phyloP scores from a whole-genome alignment of 2,329 filamentous ascomycete species.

The Salinomyces thailandicus region DNA sequence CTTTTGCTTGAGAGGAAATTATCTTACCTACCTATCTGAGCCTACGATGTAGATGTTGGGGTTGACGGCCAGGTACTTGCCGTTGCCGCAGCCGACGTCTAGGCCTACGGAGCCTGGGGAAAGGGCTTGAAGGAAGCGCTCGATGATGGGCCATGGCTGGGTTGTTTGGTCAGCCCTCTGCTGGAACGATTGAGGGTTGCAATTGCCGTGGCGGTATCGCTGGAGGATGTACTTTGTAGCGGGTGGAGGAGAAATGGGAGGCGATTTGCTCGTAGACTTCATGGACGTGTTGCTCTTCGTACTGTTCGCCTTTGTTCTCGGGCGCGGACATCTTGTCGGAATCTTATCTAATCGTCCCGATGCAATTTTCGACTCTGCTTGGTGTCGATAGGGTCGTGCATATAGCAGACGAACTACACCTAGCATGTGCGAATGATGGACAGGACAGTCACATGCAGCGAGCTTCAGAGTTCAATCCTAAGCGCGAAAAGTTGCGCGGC shows the following conservation, averaged over 20 bases:
- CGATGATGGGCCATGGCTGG: conserved; percentile 84
- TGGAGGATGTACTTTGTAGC: conserved; percentile 47
- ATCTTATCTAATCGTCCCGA: no score
- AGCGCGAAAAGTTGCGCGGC: no score
- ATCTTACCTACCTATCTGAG: conserved; percentile 57
- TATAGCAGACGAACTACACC: no score
- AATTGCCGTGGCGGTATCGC: no score
- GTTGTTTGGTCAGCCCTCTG: no score
- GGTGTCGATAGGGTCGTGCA: no score
- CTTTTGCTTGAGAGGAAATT: not conserved
- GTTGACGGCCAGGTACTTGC: conserved; percentile 84
- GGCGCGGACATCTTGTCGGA: not conserved
- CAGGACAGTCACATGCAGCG: no score
- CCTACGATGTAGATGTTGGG: conserved; percentile 66
- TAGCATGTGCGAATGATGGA: no score
- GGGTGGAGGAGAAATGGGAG: conserved; percentile 70
- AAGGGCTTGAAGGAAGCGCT: conserved; percentile 60
- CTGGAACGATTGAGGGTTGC: no score
- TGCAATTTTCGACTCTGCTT: no score
- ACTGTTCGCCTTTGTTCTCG: conserved; percentile 41
- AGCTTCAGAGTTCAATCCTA: no score
- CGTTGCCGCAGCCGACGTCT: conserved; percentile 92
- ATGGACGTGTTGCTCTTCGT: conserved; percentile 84
- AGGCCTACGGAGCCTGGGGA: conserved; percentile 65
- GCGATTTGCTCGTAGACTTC: conserved; percentile 82